Percentiles rank a stretch among this genome's conserved stretches.
Evolutionary conservation across 176 grass and related monocot genomes (phyloP).

Genomic region (Aechmea fasciata): DNA sequence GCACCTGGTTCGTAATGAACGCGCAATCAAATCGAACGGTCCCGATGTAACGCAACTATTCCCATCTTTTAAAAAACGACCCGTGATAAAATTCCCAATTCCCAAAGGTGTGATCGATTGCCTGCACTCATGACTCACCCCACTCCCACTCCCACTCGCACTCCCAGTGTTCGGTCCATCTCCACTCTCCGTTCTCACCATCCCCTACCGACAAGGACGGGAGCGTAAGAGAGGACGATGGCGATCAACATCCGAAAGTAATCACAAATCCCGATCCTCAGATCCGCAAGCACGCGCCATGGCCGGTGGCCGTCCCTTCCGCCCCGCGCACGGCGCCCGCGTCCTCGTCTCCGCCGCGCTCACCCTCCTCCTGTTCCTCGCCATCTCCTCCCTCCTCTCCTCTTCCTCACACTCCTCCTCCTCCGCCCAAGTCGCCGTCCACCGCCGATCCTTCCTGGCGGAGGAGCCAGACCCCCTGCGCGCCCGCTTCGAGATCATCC

Average conservation of each 20-base stretch:
- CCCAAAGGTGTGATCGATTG: too few species aligned
- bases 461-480: slow-evolving; percentile 17
- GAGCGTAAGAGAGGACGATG: not conserved
- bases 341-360: slow-evolving; percentile 19
- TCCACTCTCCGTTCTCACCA: too few species aligned
- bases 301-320: slow-evolving; percentile 51
- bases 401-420: slow-evolving; percentile 26
- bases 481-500: slow-evolving; percentile 41
- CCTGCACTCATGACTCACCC: too few species aligned
- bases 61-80: too few species aligned
- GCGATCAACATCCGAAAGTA: not conserved
- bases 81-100: too few species aligned
- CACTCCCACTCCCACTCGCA: too few species aligned
- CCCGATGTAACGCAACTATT: too few species aligned
- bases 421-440: slow-evolving; percentile 16
- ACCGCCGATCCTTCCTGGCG: not conserved
- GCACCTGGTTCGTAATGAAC: too few species aligned
- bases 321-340: slow-evolving; percentile 26
- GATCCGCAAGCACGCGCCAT: slow-evolving; percentile 24
- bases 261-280: not conserved
- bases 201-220: not conserved
- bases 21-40: too few species aligned
- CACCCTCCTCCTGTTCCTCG: slow-evolving; percentile 29
- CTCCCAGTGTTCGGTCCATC: too few species aligned
- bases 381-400: slow-evolving; percentile 41